phyloP scores from a whole-genome alignment of 805 yeast species.

The Kazachstania bromeliacearum region DNA sequence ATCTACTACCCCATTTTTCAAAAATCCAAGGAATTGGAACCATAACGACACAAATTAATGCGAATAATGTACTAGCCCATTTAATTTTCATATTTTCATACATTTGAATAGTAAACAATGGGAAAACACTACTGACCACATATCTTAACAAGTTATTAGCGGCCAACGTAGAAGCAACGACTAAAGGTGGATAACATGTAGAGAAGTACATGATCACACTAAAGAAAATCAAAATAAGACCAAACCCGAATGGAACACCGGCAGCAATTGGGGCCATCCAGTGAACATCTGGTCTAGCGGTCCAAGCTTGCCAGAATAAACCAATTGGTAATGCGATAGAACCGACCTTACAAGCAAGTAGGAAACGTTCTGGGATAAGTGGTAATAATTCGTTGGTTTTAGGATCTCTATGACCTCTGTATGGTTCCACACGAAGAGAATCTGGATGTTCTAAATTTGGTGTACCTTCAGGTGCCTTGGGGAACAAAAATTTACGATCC shows the following conservation, averaged over 20 bases:
- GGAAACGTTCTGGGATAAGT: constrained; percentile 51
- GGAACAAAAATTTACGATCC: constrained; percentile 43
- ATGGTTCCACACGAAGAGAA: constrained; percentile 20
- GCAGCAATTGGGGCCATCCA: constrained; percentile 73
- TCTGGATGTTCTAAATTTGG: constrained; percentile 32
- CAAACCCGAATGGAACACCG: constrained; percentile 73
- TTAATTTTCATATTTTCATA: constrained; percentile 56
- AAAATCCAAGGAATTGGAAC: constrained; percentile 70
- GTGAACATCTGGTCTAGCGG: constrained; percentile 49
- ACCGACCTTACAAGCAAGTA: constrained; percentile 57
- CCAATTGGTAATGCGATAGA: constrained; percentile 57
- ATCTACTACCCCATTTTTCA: constrained; percentile 43
- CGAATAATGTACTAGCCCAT: constrained; percentile 67
- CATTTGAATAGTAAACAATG: constrained; percentile 82
- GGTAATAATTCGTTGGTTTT: constrained; percentile 43
- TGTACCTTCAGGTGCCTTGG: constrained; percentile 54
- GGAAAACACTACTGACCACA: constrained; percentile 70
- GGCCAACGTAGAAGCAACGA: constrained; percentile 80
- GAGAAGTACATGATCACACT: constrained; percentile 60
- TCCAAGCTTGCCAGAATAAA: constrained; percentile 78
- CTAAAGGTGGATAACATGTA: constrained; percentile 61
- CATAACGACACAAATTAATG: constrained; percentile 56
- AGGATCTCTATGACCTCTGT: constrained; percentile 39
- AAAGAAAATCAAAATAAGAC: constrained; percentile 63
- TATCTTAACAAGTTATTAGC: constrained; percentile 79